Base-by-base conservation (phyloP, 352 stramenopile genomes). In the Phytophthora vignae region DNA sequence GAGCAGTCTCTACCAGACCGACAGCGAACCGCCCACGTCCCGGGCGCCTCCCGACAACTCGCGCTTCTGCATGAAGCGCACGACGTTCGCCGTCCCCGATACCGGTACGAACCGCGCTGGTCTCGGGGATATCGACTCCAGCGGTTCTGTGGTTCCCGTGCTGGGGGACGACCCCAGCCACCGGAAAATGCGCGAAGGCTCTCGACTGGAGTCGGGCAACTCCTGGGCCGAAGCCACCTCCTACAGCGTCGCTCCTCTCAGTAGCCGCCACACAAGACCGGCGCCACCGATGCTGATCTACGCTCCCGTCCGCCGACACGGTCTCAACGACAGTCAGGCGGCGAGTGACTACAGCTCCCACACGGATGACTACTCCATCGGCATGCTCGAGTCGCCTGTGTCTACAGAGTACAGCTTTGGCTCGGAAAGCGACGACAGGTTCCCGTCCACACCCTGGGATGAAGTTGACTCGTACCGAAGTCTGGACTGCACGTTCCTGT, bases 291-390 rank as follows among this genome's bases (percentile, higher is more conserved):
- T 61, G 52, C 48, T 64, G 19, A 77, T 77, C 60, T 77, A 77
- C 60, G 21, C 55, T 2, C 59, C 73, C 54, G 46, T 65, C 55
- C 64, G 50, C 54, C 59, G 33, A 17, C 69, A 31, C 46, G 55
- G 36, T 15, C 33, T 71, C 3, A 64, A 55, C 19, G 61, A 71
- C 21, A 75, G 48, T 29, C 59, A 64, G 6, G 11, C 52, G 22
- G 31, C 56, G 40, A 80, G 73, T 56, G 69, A 80, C 21, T 60
- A 65, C 53, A 77, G 69, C 48, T 77, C 64, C 1, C 57, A 80
- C 29, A 69, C 73, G 4, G 73, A 80, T 25, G 65, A 80, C 60
- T 77, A 77, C 49, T 77, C 73, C 21, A 80, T 80, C 14, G 69
- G 55, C 3, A 75, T 77, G 27, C 64, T 80, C 4, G 69, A 80